phyloP scores from a whole-genome alignment of 2,329 filamentous ascomycete species.

The Penicillium sp. region DNA sequence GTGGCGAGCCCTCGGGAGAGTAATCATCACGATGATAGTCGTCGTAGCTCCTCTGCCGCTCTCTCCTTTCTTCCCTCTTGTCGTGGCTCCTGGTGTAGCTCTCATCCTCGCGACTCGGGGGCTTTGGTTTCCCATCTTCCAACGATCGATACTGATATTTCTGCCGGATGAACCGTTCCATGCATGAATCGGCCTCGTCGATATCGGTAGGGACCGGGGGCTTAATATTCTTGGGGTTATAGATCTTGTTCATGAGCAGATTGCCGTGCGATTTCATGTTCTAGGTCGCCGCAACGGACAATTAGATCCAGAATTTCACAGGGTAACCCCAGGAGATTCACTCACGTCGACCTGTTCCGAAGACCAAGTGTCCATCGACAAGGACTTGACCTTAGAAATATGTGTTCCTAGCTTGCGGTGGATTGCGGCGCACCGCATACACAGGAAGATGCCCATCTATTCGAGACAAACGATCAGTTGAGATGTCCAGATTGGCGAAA shows the following conservation, averaged over 20 bases:
- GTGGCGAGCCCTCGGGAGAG: constrained; percentile 57
- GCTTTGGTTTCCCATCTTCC: constrained; percentile 48
- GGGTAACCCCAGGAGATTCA: constrained; percentile 38
- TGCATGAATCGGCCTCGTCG: constrained; percentile 89
- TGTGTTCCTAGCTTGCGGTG: constrained; percentile 97
- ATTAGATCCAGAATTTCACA: constrained; percentile 68
- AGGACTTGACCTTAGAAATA: constrained; percentile 96
- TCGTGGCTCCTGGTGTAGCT: constrained; percentile 49
- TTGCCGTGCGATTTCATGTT: constrained; percentile 96
- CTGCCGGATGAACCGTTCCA: constrained; percentile 92
- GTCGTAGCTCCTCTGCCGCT: constrained; percentile 6
- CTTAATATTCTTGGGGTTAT: constrained; percentile 81
- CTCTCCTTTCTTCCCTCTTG: constrained; percentile 3
- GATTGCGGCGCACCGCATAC: constrained; percentile 93
- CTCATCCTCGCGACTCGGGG: constrained; percentile 55
- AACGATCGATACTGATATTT: constrained; percentile 78
- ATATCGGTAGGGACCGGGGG: constrained; percentile 84
- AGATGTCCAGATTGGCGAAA: neutral
- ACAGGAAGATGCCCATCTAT: constrained; percentile 91
- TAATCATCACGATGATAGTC: neutral
- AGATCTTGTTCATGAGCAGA: constrained; percentile 77
- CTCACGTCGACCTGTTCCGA: constrained; percentile 93
- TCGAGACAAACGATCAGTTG: constrained; percentile 18
- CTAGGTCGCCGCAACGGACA: constrained; percentile 53
- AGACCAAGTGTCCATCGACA: constrained; percentile 98